These are phyloP conservation scores for Biancaea sappan DNA, from an alignment of 306 rosid genomes.

Conservation along the genomic window DNA sequence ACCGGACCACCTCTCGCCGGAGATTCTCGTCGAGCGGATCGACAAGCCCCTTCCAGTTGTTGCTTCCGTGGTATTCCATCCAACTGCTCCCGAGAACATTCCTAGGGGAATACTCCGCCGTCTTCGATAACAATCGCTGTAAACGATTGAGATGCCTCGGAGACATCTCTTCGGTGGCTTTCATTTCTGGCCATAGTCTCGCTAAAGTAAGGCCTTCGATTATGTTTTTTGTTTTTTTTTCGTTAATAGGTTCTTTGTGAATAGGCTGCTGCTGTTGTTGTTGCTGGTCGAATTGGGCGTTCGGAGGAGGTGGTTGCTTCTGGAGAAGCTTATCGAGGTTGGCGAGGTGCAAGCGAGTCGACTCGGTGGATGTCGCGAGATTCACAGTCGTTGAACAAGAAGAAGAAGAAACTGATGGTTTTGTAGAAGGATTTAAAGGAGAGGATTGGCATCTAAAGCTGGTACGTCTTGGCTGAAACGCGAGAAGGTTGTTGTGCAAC, in stretches of 20 bases:
- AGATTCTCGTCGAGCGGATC: conserved; percentile 95
- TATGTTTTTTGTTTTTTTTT: conserved; percentile 47
- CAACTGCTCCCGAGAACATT: conserved; percentile 68
- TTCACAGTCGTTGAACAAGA: conserved; percentile 1
- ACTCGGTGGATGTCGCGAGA: conserved; percentile 18
- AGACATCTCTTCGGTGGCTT: conserved; percentile 83
- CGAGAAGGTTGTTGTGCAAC: conserved; percentile 48
- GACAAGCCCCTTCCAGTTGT: conserved; percentile 77
- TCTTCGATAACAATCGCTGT: conserved; percentile 60
- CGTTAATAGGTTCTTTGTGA: conserved; percentile 2
- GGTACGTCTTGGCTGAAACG: conserved; percentile 44
- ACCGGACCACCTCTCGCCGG: conserved; percentile 88
- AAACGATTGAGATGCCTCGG: conserved; percentile 72
- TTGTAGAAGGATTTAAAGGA: conserved; percentile 51
- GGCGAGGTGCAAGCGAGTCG: conserved; percentile 59
- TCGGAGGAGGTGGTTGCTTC: conserved; percentile 30
- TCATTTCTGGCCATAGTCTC: conserved; percentile 61
- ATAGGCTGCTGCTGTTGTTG: neutral
- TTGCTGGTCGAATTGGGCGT: conserved; percentile 7
- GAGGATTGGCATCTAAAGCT: conserved; percentile 55
- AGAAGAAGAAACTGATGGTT: conserved; percentile 28
- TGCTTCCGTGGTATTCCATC: conserved; percentile 78
- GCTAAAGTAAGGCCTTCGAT: conserved; percentile 64
- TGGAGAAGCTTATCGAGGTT: conserved; percentile 80
- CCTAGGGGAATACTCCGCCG: conserved; percentile 74